These are phyloP conservation scores for Cryptosporidium andersoni DNA, from an alignment of 169 alveolate species.

Conservation along the genomic window DNA sequence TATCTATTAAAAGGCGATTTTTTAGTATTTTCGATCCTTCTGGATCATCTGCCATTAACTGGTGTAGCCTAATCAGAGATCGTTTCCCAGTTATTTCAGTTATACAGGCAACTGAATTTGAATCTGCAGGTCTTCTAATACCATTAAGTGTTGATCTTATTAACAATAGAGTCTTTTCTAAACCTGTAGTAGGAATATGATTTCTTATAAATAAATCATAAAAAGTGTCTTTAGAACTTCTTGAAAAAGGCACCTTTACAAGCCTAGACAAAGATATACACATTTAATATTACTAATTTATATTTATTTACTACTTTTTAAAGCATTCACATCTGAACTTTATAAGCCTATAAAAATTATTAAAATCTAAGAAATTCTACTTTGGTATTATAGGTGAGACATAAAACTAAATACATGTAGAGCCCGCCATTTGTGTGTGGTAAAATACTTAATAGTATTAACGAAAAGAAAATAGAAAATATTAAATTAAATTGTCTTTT, in stretches of 20 bases:
- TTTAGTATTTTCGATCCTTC: constrained; percentile 1
- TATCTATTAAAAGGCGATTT: constrained; percentile 7
- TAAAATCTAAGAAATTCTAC: no score
- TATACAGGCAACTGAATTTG: constrained; percentile 26
- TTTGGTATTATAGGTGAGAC: background rate
- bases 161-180: constrained; percentile 2
- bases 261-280: background rate
- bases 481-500: background rate
- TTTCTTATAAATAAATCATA: constrained; percentile 8
- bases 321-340: no score
- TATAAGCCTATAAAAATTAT: no score
- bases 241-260: background rate
- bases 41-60: background rate
- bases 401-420: background rate
- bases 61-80: constrained; percentile 1
- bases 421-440: background rate
- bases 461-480: background rate
- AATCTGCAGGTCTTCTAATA: background rate
- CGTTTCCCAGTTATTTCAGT: background rate
- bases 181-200: constrained; percentile 2
- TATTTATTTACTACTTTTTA: background rate
- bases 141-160: background rate
- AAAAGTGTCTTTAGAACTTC: background rate
- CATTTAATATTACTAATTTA: background rate
- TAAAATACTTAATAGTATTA: background rate